These are phyloP conservation scores for Fusarium tuaranense DNA, from an alignment of 2,329 filamentous ascomycete species.

Conservation along the genomic window DNA sequence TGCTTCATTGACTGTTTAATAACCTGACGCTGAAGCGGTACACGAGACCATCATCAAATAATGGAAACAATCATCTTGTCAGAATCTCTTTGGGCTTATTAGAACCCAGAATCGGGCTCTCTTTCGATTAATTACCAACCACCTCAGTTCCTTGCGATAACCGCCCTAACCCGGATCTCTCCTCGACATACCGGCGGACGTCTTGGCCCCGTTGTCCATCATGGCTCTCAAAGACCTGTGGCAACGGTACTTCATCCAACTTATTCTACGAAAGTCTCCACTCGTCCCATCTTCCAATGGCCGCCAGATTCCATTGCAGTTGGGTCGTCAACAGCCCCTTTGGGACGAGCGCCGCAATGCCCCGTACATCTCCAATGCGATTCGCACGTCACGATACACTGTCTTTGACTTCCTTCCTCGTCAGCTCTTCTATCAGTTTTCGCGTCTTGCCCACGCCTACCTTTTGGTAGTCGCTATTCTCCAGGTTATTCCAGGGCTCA, in stretches of 20 bases:
- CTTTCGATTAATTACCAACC: no score
- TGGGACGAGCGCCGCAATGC: background rate
- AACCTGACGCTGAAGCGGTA: background rate
- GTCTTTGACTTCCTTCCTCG: conserved; percentile 4
- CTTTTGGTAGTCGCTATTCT: conserved; percentile 2
- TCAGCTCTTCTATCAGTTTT: conserved; percentile 2
- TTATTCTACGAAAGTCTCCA: background rate
- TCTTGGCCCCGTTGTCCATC: background rate
- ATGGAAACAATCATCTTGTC: no score
- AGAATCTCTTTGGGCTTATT: background rate
- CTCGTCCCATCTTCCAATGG: background rate
- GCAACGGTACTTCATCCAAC: background rate
- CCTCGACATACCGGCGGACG: background rate
- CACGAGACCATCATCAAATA: no score
- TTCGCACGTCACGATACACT: background rate
- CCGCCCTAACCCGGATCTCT: background rate
- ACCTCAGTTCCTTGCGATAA: no score
- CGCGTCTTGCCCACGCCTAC: conserved; percentile 8
- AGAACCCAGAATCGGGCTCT: background rate
- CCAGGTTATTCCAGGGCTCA: background rate
- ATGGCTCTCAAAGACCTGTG: background rate
- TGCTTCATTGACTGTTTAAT: background rate
- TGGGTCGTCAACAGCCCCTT: background rate
- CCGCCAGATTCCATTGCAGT: background rate
- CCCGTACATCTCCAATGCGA: background rate